These are phyloP conservation scores for Chamaecyparis obtusa DNA, from an alignment of 75 land plant species.

Conservation along the genomic window DNA sequence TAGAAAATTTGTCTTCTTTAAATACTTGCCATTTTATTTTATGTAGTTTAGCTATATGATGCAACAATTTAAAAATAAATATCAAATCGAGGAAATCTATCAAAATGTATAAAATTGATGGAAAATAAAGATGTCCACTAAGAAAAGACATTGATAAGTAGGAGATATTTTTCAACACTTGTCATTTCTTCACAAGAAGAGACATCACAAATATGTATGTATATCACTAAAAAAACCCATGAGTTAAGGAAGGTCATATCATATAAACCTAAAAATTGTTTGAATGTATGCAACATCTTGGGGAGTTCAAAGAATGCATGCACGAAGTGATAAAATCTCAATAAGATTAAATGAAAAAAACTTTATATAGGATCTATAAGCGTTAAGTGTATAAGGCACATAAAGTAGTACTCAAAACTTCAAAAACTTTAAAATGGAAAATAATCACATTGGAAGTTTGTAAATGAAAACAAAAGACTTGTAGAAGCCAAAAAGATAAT, in stretches of 20 bases:
- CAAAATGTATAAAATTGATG: background rate
- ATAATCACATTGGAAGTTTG: background rate
- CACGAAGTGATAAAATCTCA: background rate
- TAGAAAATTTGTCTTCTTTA: background rate
- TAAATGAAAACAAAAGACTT: background rate
- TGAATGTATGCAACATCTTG: background rate
- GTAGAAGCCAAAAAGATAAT: background rate
- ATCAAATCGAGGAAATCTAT: background rate
- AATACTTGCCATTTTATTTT: too few species aligned
- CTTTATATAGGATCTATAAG: background rate
- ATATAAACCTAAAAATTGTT: background rate
- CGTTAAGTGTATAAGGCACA: background rate
- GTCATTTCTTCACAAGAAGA: too few species aligned
- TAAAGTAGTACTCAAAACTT: background rate
- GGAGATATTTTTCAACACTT: too few species aligned
- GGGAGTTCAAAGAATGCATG: background rate
- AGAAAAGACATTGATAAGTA: too few species aligned
- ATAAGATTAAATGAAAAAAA: background rate
- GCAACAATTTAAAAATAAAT: background rate
- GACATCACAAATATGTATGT: background rate
- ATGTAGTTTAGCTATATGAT: background rate
- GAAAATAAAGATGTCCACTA: background rate
- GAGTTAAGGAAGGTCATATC: background rate
- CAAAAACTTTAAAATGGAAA: background rate
- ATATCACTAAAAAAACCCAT: background rate